Base-by-base conservation (phyloP, 148 eudicot genomes). In the Amaranthus cruentus region DNA sequence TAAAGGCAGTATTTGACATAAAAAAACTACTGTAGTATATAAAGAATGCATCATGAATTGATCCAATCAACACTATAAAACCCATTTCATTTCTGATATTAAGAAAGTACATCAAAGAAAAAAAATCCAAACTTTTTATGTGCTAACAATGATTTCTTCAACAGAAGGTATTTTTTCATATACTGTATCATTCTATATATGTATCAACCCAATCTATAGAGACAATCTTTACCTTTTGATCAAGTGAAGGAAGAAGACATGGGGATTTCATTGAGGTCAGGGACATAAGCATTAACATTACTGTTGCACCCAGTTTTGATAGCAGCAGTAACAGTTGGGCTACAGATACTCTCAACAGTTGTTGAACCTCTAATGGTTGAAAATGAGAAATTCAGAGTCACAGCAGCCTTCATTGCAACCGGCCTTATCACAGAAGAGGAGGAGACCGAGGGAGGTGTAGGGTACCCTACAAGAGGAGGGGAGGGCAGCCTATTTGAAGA, bases 321-420 rank as follows among this genome's bases (percentile, higher is more conserved):
- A 9, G 69, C 62, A 61, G 62, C n/a, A 28, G 68, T 21, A 5
- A 49, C 43, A 46, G 80, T 50, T 55, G 78, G 80, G 67, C 71
- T 80, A 51, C 61, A 70, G 64, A 77, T 76, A 63, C 77, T 82
- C 10, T 76, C 82, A 58, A 79, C 75, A 46, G 79, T 69, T 62
- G 81, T 79, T 28, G 76, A 70, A 11, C 84, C 80, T 70, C 61
- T 72, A 50, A 75, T 61, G 28, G 72, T 81, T 72, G 78, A 66
- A 66, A 78, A 66, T 0, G 79, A 75, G 55, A 71, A 53, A 6
- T 57, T 60, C 55, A 82, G 62, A 4, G 74, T 75, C 38, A 82
- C 68, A 9, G 72, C 58, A 6, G 84, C 84, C 85, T 75, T 85
- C 70, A 83, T 86, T 0, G 98, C 88, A 74, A 84, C 70, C 0